phyloP scores from a whole-genome alignment of 306 rosid genomes.

The Acmispon strigosus region DNA sequence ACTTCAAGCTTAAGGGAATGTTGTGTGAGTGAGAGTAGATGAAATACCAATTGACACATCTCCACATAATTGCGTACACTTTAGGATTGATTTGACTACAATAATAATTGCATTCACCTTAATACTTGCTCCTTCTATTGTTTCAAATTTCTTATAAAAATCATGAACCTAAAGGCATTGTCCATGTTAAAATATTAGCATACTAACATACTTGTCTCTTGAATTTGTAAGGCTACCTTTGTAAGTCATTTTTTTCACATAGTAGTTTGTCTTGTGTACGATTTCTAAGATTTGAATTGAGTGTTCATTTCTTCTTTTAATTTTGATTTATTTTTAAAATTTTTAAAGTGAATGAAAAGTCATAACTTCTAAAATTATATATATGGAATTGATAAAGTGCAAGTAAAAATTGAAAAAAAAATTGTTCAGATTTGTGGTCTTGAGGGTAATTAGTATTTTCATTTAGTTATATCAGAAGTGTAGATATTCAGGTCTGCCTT shows the following conservation, averaged over 20 bases:
- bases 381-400: not conserved
- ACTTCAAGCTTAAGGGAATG: not conserved
- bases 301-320: not conserved
- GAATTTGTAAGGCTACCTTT: not conserved
- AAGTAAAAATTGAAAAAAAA: not conserved
- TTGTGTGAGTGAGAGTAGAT: not conserved
- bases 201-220: not conserved
- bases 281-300: not conserved
- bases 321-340: not conserved
- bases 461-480: not conserved
- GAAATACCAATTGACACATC: not conserved
- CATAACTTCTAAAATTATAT: not conserved
- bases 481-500: conserved; percentile 3
- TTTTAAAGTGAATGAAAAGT: not conserved
- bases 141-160: not conserved
- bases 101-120: not conserved
- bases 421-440: not conserved
- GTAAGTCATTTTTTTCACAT: not conserved
- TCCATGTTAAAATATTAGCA: not conserved
- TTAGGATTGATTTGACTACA: not conserved
- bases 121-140: not conserved
- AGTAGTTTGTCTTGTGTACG: not conserved
- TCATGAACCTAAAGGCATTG: not conserved
- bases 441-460: not conserved
- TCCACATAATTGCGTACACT: not conserved